phyloP scores from a whole-genome alignment of 169 alveolate species.

The Blepharisma undulans region DNA sequence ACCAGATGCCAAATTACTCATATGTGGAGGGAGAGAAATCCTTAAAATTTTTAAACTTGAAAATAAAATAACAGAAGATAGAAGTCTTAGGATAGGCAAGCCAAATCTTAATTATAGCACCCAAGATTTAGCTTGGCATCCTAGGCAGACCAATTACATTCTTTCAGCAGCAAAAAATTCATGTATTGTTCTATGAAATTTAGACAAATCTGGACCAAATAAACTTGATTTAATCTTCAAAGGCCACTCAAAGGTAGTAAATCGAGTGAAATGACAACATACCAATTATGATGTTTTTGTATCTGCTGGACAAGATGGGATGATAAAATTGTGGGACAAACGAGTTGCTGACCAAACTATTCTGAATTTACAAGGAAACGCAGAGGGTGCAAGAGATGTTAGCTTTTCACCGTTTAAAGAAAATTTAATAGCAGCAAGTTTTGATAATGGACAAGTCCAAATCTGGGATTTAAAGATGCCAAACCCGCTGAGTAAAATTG shows the following conservation, averaged over 20 bases:
- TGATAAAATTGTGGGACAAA: conserved; percentile 11
- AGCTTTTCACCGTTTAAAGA: conserved; percentile 21
- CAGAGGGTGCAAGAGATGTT: conserved; percentile 35
- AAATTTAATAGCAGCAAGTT: conserved; percentile 5
- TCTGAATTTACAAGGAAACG: neutral
- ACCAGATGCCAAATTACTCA: neutral
- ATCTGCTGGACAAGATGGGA: conserved; percentile 24
- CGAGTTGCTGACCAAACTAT: neutral
- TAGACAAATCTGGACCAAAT: neutral
- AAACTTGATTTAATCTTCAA: conserved; percentile 5
- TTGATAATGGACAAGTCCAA: conserved; percentile 34
- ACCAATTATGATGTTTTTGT: neutral
- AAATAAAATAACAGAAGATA: neutral
- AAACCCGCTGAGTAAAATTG: neutral
- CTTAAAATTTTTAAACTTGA: neutral
- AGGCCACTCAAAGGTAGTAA: conserved; percentile 27
- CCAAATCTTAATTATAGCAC: conserved; percentile 30
- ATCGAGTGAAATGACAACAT: conserved; percentile 32
- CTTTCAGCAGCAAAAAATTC: conserved; percentile 39
- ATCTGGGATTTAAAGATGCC: conserved; percentile 7
- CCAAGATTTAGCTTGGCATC: conserved; percentile 43
- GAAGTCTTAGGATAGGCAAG: conserved; percentile 11
- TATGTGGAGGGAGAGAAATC: conserved; percentile 36
- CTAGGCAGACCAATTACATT: neutral
- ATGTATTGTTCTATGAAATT: conserved; percentile 26